phyloP scores from a whole-genome alignment of 371 early-diverging fungal genomes.

The Gilbertella persicaria region DNA sequence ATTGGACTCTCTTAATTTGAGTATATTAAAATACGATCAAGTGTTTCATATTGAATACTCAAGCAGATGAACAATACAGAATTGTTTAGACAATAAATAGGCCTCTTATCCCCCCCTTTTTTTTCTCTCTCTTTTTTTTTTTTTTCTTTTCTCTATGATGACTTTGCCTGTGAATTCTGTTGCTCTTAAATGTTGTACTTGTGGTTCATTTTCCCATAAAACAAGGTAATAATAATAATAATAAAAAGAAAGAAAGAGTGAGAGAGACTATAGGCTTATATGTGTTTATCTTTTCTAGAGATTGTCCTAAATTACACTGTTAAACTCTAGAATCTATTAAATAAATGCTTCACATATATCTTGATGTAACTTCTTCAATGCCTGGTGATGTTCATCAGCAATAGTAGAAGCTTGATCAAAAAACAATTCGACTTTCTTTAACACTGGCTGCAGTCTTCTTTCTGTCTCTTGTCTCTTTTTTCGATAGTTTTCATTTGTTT shows the following conservation, averaged over 20 bases:
- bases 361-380: background rate
- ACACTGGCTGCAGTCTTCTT: background rate
- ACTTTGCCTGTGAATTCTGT: constrained; percentile 4
- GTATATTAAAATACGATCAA: no score
- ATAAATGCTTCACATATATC: no score
- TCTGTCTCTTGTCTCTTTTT: background rate
- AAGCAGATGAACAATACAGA: no score
- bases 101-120: background rate
- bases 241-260: background rate
- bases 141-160: background rate
- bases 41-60: no score
- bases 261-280: background rate
- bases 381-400: background rate
- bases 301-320: constrained; percentile 3
- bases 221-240: constrained; percentile 10
- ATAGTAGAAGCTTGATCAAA: background rate
- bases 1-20: no score
- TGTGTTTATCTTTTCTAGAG: background rate
- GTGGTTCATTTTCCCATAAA: constrained; percentile 20
- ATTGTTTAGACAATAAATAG: no score
- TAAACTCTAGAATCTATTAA: background rate
- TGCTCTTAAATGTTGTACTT: constrained; percentile 14
- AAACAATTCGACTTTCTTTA: background rate
- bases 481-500: background rate
- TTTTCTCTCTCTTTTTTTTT: background rate